Base-by-base conservation (phyloP, 2,329 filamentous ascomycete species). In the Endocalyx cinctus region DNA sequence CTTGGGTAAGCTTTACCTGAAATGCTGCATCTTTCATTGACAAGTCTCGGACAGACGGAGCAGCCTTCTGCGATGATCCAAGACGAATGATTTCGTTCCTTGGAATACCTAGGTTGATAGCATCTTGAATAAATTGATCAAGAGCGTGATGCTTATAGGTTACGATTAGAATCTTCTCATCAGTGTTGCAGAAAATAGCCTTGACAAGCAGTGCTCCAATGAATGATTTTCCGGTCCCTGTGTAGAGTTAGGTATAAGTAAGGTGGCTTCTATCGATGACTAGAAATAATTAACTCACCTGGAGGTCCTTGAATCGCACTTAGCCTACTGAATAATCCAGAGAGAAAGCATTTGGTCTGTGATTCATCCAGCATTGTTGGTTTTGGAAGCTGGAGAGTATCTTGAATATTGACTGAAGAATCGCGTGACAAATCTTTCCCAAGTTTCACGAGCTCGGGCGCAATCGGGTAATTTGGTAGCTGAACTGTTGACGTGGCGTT, bases 181-280 rank as follows among this genome's bases (percentile, higher is more conserved):
- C 14, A 0, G 72, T 76, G 5, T 64, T 46, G 1, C 72, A 51
- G 14, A 77, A 57, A 0, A 88, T 49, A 0, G 66, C 54, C 33
- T 79, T 78, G 0, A 75, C 71, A 1, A 81, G 61, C 3, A 83
- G 58, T 0, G 82, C 77, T 0, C 84, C 84, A 3, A 86, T 71
- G 41, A 85, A 85, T 0, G 82, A 86, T 44, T 89, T 89, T 1
- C 84, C 84, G 0, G 82, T 88, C 0, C 81, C 79, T 79, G 28
- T 14, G 27, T 38, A n/a, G n/a, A n/a, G n/a, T n/a, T n/a, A n/a
- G n/a, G n/a, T n/a, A n/a, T n/a, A n/a, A n/a, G n/a, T n/a, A n/a
- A n/a, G n/a, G n/a, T n/a, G n/a, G n/a, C 17, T n/a, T n/a, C n/a
- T n/a, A n/a, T n/a, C n/a, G n/a, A n/a, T n/a, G n/a, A n/a, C n/a